Conservation (phyloP, 1,139 yeast genomes). For the Magnusiomyces sp. region DNA sequence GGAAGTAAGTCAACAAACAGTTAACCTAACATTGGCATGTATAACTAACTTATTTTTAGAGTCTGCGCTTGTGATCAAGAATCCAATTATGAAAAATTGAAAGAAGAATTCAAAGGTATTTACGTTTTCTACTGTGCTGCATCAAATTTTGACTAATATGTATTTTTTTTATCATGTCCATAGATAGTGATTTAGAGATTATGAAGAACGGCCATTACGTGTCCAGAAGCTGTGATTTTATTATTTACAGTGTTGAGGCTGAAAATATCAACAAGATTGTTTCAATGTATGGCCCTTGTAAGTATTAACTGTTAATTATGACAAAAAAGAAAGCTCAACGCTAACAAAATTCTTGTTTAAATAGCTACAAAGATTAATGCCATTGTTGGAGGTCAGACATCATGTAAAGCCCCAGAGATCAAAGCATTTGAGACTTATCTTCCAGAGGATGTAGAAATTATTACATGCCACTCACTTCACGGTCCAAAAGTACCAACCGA, state of each 20-base stretch:
- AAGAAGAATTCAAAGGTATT: slow-evolving; percentile 32
- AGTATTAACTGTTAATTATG: too few species aligned
- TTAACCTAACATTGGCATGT: neutral
- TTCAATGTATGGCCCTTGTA: slow-evolving; percentile 58
- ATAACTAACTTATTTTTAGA: slow-evolving; percentile 15
- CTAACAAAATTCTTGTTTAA: neutral
- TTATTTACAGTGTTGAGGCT: slow-evolving; percentile 77
- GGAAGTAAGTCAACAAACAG: slow-evolving; percentile 39
- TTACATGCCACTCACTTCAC: slow-evolving; percentile 85
- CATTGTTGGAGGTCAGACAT: slow-evolving; percentile 96
- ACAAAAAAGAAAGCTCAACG: too few species aligned
- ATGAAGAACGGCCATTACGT: slow-evolving; percentile 73
- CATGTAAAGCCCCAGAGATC: slow-evolving; percentile 88
- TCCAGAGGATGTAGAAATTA: slow-evolving; percentile 73
- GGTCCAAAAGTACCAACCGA: slow-evolving; percentile 86
- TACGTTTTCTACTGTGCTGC: neutral
- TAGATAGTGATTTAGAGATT: slow-evolving; percentile 44
- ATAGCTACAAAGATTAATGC: slow-evolving; percentile 72
- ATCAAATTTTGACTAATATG: neutral
- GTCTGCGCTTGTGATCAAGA: slow-evolving; percentile 90
- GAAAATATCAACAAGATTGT: slow-evolving; percentile 70
- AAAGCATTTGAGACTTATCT: slow-evolving; percentile 68
- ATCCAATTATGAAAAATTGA: slow-evolving; percentile 45
- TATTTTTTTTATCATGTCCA: neutral
- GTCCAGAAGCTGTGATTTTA: slow-evolving; percentile 69